These are phyloP conservation scores for Spiraea crenata DNA, from an alignment of 331 rosid species.

Conservation along the genomic window DNA sequence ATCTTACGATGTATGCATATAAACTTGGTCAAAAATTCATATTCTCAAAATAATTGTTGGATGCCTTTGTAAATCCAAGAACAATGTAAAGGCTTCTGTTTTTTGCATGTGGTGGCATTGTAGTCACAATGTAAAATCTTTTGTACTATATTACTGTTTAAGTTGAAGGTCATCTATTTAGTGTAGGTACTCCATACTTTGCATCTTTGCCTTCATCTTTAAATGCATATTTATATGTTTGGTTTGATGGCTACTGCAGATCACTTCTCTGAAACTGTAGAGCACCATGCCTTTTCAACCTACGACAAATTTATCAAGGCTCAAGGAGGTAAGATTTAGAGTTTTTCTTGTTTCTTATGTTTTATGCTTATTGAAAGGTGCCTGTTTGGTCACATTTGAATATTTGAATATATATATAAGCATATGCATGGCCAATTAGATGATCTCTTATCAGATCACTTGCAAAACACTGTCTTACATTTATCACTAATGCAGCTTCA, in stretches of 20 bases:
- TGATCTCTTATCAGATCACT: not conserved
- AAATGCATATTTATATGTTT: constrained; percentile 23
- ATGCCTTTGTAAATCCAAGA: not conserved
- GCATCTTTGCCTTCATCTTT: constrained; percentile 11
- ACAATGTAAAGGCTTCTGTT: not conserved
- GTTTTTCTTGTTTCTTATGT: not conserved
- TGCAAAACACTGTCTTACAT: constrained; percentile 14
- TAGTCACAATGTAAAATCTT: not conserved
- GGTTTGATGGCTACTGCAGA: constrained; percentile 54
- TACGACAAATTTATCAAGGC: constrained; percentile 86
- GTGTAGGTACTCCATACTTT: not conserved
- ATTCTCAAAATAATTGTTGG: not conserved
- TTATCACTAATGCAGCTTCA: constrained; percentile 16
- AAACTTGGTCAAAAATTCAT: not conserved
- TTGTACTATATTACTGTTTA: not conserved
- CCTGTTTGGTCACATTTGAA: not conserved
- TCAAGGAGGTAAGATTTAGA: constrained; percentile 62
- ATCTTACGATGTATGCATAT: not conserved
- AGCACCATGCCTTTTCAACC: constrained; percentile 83
- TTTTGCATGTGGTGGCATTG: too few species aligned
- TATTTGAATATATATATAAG: not conserved
- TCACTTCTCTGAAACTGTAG: constrained; percentile 96
- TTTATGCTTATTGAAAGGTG: not conserved
- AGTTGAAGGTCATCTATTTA: not conserved
- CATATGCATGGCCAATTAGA: not conserved